Conservation (phyloP, 805 yeast genomes). For the Wickerhamiella hasegawae region DNA sequence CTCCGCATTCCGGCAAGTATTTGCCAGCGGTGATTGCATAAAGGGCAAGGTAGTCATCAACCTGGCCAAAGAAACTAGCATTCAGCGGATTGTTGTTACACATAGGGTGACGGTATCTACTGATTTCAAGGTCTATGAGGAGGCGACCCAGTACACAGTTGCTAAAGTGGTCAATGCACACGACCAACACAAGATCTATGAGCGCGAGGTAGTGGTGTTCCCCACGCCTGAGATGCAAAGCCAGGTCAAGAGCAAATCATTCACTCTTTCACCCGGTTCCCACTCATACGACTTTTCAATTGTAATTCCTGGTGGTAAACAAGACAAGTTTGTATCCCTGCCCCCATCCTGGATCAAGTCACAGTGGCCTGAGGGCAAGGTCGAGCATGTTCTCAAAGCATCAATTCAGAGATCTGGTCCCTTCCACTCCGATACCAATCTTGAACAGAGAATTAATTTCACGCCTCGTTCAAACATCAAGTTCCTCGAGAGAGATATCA, state of each 20-base stretch:
- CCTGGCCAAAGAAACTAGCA: constrained; percentile 4
- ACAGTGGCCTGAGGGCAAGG: background rate
- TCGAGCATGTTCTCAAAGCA: constrained; percentile 5
- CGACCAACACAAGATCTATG: too few species aligned
- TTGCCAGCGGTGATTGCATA: constrained; percentile 7
- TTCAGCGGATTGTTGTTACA: constrained; percentile 7
- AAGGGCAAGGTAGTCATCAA: constrained; percentile 7
- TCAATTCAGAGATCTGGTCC: too few species aligned
- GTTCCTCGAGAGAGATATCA: too few species aligned
- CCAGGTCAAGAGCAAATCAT: background rate
- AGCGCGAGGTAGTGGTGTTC: too few species aligned
- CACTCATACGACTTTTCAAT: constrained; percentile 6
- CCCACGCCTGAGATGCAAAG: constrained; percentile 3
- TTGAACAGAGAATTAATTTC: too few species aligned
- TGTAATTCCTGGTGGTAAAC: constrained; percentile 1
- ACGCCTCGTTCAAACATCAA: too few species aligned
- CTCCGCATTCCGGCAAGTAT: too few species aligned
- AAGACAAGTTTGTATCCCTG: background rate
- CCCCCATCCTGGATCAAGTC: constrained; percentile 4
- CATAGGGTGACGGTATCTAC: constrained; percentile 8
- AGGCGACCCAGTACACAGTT: too few species aligned
- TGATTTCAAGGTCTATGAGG: too few species aligned
- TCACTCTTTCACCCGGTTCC: constrained; percentile 5
- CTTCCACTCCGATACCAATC: too few species aligned
- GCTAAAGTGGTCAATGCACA: too few species aligned